phyloP scores from a whole-genome alignment of 2,329 filamentous ascomycete genomes.

The Ascochyta rabiei region DNA sequence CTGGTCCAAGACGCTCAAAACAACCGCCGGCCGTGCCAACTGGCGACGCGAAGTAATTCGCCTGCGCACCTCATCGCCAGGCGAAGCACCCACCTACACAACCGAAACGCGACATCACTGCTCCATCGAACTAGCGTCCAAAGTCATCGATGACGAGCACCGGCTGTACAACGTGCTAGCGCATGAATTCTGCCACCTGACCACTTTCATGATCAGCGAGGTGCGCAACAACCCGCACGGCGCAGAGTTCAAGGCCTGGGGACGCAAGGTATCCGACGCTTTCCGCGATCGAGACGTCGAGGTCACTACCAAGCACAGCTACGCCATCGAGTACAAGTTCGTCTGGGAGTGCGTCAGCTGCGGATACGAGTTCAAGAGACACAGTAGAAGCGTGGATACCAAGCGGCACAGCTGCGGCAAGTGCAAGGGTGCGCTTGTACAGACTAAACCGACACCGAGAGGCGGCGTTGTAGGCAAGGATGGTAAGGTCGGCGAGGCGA shows the following conservation, averaged over 20 bases:
- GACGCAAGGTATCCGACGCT: slow-evolving; percentile 56
- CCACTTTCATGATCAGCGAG: slow-evolving; percentile 85
- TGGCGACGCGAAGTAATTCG: slow-evolving; percentile 55
- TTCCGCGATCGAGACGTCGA: slow-evolving; percentile 69
- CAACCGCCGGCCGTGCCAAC: slow-evolving; percentile 70
- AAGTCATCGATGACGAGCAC: slow-evolving; percentile 77
- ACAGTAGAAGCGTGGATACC: slow-evolving; percentile 84
- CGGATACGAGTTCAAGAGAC: slow-evolving; percentile 75
- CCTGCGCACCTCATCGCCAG: slow-evolving; percentile 32
- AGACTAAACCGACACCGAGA: slow-evolving; percentile 80
- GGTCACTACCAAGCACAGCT: slow-evolving; percentile 89
- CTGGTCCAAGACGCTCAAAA: slow-evolving; percentile 80
- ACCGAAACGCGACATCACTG: slow-evolving; percentile 64
- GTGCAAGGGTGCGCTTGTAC: slow-evolving; percentile 72
- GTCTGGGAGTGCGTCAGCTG: slow-evolving; percentile 80
- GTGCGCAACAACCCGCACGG: slow-evolving; percentile 81
- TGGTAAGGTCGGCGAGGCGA: slow-evolving; percentile 19
- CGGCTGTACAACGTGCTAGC: slow-evolving; percentile 89
- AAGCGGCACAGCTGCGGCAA: slow-evolving; percentile 72
- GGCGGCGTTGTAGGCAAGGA: slow-evolving; percentile 18
- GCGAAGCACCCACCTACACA: slow-evolving; percentile 25
- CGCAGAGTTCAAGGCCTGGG: slow-evolving; percentile 79
- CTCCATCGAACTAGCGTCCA: slow-evolving; percentile 84
- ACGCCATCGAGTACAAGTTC: slow-evolving; percentile 91
- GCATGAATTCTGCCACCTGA: slow-evolving; percentile 94